A percentile compares a stretch with the other conserved stretches of the same genome.
Conservation (phyloP, 306 rosid genomes). For the Dalbergia cochinchinensis region DNA sequence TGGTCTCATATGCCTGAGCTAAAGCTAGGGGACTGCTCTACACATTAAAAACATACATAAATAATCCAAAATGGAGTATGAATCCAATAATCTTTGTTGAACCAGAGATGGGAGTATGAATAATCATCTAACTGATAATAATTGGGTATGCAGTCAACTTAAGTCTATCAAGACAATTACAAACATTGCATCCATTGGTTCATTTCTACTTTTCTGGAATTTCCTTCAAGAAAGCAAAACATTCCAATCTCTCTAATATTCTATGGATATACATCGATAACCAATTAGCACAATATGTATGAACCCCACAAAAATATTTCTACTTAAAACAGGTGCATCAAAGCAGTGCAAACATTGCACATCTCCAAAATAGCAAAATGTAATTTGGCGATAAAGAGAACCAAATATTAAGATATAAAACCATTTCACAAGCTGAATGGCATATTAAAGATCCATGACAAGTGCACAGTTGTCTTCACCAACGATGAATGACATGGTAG, state of each 20-base stretch:
- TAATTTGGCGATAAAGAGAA: neutral
- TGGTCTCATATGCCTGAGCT: constrained; percentile 88
- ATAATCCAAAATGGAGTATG: constrained; percentile 32
- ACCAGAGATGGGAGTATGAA: neutral
- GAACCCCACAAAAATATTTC: neutral
- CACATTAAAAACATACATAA: constrained; percentile 50
- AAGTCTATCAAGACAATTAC: neutral
- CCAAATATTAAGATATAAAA: neutral
- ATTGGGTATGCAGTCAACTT: constrained; percentile 1
- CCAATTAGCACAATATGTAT: neutral
- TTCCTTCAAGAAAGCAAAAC: neutral
- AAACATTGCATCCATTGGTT: neutral
- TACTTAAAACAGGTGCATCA: constrained; percentile 5
- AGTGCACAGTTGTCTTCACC: neutral
- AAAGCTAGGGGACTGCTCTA: constrained; percentile 93
- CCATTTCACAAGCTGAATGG: constrained; percentile 1
- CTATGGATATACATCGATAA: no score
- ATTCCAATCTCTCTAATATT: neutral
- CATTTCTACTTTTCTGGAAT: neutral
- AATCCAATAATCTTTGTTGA: neutral
- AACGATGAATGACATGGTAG: neutral
- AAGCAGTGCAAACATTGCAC: neutral
- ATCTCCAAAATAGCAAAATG: neutral
- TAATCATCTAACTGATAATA: neutral
- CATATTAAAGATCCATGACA: neutral